A percentile compares a stretch with the other conserved stretches of the same genome.
Conservation (phyloP, 208 protist genomes). For the Crithidia mellificae region DNA sequence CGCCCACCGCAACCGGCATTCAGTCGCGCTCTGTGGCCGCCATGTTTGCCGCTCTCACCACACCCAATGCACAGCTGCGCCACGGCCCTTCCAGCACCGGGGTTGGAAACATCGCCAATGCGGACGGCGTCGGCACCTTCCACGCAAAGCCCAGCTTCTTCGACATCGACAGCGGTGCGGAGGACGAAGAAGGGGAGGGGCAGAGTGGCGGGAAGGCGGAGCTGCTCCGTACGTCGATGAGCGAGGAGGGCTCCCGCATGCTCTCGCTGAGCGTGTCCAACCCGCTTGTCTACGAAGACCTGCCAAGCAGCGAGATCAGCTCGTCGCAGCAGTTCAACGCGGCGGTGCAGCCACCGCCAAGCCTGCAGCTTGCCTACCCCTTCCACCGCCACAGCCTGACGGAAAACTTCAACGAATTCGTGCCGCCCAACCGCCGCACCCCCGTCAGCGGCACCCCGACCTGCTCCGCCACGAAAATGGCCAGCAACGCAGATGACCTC, state of each 20-base stretch:
- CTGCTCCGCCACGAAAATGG: background rate
- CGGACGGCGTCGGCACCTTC: too few relatives aligned
- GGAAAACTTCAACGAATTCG: background rate
- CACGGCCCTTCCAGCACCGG: too few relatives aligned
- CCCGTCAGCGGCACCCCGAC: constrained; percentile 10
- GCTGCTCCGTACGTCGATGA: constrained; percentile 4
- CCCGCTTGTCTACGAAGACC: constrained; percentile 17
- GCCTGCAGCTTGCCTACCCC: constrained; percentile 12
- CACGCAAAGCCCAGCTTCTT: too few relatives aligned
- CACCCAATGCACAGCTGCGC: background rate
- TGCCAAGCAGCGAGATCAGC: constrained; percentile 20
- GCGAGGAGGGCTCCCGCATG: constrained; percentile 10
- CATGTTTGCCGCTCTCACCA: constrained; percentile 17
- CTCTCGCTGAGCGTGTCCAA: constrained; percentile 15
- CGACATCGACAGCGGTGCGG: constrained; percentile 15
- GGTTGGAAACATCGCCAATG: too few relatives aligned
- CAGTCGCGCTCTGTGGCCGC: constrained; percentile 7
- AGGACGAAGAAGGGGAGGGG: constrained; percentile 1
- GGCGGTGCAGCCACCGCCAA: constrained; percentile 13
- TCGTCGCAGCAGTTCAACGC: constrained; percentile 15
- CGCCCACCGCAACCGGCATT: constrained; percentile 1
- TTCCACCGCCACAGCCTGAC: constrained; percentile 1
- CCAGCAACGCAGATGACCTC: background rate
- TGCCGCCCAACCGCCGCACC: background rate
- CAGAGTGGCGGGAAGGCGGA: background rate